Base-by-base conservation (phyloP, 2,329 filamentous ascomycete genomes). In the Claviceps maximensis region DNA sequence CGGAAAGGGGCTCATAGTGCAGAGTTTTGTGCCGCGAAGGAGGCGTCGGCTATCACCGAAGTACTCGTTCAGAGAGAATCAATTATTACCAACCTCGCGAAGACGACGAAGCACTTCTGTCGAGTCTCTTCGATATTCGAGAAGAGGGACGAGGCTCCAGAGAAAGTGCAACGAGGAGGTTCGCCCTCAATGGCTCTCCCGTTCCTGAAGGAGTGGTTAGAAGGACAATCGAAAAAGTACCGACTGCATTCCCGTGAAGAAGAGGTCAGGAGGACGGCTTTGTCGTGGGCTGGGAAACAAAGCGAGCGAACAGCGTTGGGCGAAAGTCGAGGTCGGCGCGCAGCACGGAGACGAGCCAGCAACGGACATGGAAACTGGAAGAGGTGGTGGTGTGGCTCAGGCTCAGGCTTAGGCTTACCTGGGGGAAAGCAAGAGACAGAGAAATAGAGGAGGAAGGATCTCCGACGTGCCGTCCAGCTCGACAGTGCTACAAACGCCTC, bases 401-500 rank as follows among this genome's bases (percentile, higher is more conserved):
- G n/a, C n/a, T n/a, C n/a, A n/a, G n/a, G n/a, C n/a, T n/a, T n/a
- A n/a, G 60, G 58, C 61, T 65, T 64, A 67, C 66, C 64, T 57
- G 56, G 56, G 53, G 59, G 56, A 56, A 55, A 59, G 59, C 59
- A 57, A 57, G 61, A 56, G 55, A 58, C 57, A 56, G 57, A 57
- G 58, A 59, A 57, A 52, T 54, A 59, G 58, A 59, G 58, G 52
- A 54, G 55, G 48, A 46, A 55, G 52, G 50, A 54, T 64, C 59
- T 60, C 61, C 59, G 58, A 56, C 58, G 61, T 60, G 58, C 61
- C 63, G 59, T 64, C 65, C 66, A 69, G 67, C 66, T 68, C 64
- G 60, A 61, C 60, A 58, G 62, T 62, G 62, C 60, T 65, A 67
- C 58, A 62, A 67, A 63, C 68, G 67, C 67, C 66, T 69, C 65